Percentiles rank a stretch among this genome's conserved stretches.
Evolutionary conservation across 352 stramenopile genomes (phyloP).

Genomic region (Phytopythium montanum): DNA sequence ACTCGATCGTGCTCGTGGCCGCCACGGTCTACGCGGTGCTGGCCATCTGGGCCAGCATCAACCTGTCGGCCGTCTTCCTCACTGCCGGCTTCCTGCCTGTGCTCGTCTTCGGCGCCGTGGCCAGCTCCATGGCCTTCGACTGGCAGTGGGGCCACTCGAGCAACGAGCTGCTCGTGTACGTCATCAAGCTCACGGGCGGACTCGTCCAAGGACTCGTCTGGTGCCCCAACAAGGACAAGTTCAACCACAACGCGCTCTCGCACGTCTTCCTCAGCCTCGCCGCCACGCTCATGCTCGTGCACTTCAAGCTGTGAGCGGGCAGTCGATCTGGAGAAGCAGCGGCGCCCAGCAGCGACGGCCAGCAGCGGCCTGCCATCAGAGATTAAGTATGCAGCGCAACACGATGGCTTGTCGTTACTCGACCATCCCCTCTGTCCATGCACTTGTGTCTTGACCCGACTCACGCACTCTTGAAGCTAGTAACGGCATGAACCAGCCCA

Average conservation of each 20-base stretch:
- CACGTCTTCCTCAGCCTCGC: conserved; percentile 83
- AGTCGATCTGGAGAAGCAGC: too few species aligned
- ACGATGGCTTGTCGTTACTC: conserved; percentile 1
- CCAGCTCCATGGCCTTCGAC: conserved; percentile 73
- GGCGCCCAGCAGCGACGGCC: too few species aligned
- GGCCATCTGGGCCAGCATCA: conserved; percentile 75
- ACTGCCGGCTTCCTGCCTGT: conserved; percentile 78
- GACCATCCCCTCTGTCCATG: not conserved
- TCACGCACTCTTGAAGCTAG: not conserved
- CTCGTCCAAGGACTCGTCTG: conserved; percentile 81
- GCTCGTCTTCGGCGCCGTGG: conserved; percentile 75
- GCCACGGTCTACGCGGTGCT: conserved; percentile 64
- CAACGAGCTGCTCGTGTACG: conserved; percentile 82
- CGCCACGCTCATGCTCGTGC: conserved; percentile 81
- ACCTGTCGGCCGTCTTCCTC: conserved; percentile 82
- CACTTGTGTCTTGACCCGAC: not conserved
- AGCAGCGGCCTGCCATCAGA: not conserved
- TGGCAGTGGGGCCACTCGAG: conserved; percentile 77
- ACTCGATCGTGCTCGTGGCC: conserved; percentile 67
- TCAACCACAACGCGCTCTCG: conserved; percentile 88
- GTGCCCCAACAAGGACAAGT: conserved; percentile 76
- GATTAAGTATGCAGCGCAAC: not conserved
- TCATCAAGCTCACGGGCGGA: conserved; percentile 70
- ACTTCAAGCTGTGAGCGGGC: conserved; percentile 62
- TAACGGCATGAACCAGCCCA: not conserved